Base-by-base conservation (phyloP, 768 basidiomycete genomes). In the Lentinula detonsa region DNA sequence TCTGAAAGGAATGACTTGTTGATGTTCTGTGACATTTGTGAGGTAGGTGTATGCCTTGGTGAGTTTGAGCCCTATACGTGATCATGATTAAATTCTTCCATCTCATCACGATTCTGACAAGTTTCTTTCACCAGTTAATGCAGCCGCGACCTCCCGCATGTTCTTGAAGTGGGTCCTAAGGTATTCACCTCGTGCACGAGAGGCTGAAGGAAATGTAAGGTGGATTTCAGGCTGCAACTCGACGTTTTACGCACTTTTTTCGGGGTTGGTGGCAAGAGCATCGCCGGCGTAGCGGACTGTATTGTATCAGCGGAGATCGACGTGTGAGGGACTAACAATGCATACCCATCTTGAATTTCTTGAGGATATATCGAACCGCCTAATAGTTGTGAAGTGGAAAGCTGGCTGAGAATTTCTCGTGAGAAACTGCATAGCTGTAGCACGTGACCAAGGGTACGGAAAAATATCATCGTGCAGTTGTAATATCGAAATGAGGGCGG, bases 141-240 rank as follows among this genome's bases (percentile, higher is more conserved):
- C 94, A 65, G 96, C 96, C 56, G 92, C 95, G 60, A 98, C 97
- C 78, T 99, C 97, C 65, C 93, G 88, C 93, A 97, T 98, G 86
- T 98, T 99, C 90, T 99, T 99, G 88, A 97, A 99, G 82, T 98
- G 96, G 52, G 97, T 98, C 70, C 95, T 92, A 72, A 97, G 86
- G 84, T 98, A 95, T 81, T 96, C 94, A 70, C 95, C 95, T 71
- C 91, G 90, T 62, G 95, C 90, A 72, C 85, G 90, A 71, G 95
- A 87, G 74, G 91, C 93, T 96, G 74, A 42, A 73, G 13, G 53
- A 57, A 61, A 35, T 52, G 61, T 56, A 59, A 65, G 57, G 54
- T 39, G 40, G n/a, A 33, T 35, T 28, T 60, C 33, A 15, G 16
- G 5, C 33, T 57, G 34, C 49, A 39, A 13, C 31, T 57, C 67